Conservation (phyloP, 768 basidiomycete genomes). For the Hydnum rufescens region DNA sequence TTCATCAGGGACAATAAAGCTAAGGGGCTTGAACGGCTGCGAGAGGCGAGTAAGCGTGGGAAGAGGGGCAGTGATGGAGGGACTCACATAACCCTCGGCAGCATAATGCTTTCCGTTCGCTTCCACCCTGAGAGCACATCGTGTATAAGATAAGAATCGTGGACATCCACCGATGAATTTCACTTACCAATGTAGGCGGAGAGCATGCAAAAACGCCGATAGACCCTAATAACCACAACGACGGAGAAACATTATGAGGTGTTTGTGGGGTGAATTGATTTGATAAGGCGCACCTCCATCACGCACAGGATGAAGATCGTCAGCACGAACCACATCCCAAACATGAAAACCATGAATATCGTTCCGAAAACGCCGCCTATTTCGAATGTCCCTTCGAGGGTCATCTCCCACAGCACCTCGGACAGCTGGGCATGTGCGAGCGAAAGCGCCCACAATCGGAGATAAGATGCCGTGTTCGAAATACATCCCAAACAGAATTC, state of each 20-base stretch:
- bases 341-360: constrained; percentile 41
- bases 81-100: constrained; percentile 71
- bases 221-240: constrained; percentile 37
- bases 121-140: constrained; percentile 35
- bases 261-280: not conserved
- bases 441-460: constrained; percentile 93
- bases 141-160: constrained; percentile 5
- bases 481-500: constrained; percentile 99
- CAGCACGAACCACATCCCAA: constrained; percentile 63
- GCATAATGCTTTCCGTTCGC: constrained; percentile 93
- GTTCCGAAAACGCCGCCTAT: constrained; percentile 22
- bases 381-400: constrained; percentile 29
- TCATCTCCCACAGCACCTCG: constrained; percentile 85
- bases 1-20: constrained; percentile 15
- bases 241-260: not conserved
- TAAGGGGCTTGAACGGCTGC: constrained; percentile 19
- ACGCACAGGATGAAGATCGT: constrained; percentile 71
- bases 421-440: constrained; percentile 95
- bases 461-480: constrained; percentile 87
- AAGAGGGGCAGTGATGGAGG: not conserved
- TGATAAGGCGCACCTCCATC: constrained; percentile 66
- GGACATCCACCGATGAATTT: constrained; percentile 1
- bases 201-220: constrained; percentile 88
- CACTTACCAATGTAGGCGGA: constrained; percentile 72
- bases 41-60: constrained; percentile 5